Conservation (phyloP, 129 eudicot species). For the Tanacetum coccineum region DNA sequence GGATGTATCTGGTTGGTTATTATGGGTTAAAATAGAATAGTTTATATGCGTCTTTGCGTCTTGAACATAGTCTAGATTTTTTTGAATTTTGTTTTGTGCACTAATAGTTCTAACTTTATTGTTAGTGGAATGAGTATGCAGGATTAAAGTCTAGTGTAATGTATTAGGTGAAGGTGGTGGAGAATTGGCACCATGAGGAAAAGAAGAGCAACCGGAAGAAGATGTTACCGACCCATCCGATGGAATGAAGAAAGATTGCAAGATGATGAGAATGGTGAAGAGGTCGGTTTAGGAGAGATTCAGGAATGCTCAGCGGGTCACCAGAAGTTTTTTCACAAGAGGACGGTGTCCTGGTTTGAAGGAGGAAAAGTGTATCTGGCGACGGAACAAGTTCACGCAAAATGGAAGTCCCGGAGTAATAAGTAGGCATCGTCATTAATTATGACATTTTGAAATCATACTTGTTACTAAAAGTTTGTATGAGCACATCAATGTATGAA, state of each 20-base stretch:
- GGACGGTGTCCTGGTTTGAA: conserved; percentile 35
- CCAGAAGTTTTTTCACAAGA: conserved; percentile 34
- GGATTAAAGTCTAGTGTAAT: neutral
- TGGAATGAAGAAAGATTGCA: conserved; percentile 16
- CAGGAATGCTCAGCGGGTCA: no score
- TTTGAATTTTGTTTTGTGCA: no score
- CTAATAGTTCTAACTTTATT: no score
- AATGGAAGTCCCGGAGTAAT: conserved; percentile 81
- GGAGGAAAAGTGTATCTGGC: conserved; percentile 26
- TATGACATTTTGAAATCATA: neutral
- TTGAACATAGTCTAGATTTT: no score
- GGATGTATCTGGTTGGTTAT: conserved; percentile 35
- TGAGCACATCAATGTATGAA: neutral
- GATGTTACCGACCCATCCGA: conserved; percentile 26
- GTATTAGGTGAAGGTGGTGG: conserved; percentile 23
- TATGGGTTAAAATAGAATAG: no score
- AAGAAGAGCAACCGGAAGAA: conserved; percentile 36
- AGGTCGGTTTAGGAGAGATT: conserved; percentile 29
- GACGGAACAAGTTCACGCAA: conserved; percentile 46
- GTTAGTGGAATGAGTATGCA: neutral
- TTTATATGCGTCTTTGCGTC: no score
- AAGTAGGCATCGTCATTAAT: conserved; percentile 29
- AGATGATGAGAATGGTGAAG: conserved; percentile 37
- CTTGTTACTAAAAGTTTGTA: neutral
- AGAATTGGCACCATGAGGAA: conserved; percentile 50